Evolutionary conservation across 2,329 filamentous ascomycete species (phyloP), one percentile per base, ranked within the genome.

Genomic region (Phaeomoniella chlamydospora): DNA sequence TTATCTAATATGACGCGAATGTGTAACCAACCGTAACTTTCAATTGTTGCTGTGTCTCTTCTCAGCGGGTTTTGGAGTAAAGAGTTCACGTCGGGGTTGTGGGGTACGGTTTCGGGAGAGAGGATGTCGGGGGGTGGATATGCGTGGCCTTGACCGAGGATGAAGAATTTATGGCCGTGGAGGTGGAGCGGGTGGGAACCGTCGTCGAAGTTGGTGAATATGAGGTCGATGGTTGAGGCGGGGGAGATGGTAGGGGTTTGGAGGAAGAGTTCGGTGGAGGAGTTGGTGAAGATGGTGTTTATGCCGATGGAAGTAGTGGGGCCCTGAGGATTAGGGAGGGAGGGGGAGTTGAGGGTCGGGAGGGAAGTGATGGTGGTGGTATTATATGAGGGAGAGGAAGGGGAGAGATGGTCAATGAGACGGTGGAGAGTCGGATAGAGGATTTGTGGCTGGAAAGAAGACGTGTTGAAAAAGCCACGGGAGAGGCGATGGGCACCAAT

Each of bases 401-500:
- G 6, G 9, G 22, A 26, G 22, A 26, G 22, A 26, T n/a, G 9
- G n/a, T 6, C n/a, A n/a, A 26, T n/a, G 6, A 26, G 22, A 26
- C 22, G 22, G n/a, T 26, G 22, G 6, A 26, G 22, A n/a, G n/a
- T n/a, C n/a, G 22, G 22, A 26, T 6, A 26, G 6, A 9, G 9
- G n/a, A 26, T 26, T n/a, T 26, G 22, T n/a, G 22, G 22, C 9
- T 26, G 22, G 22, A 26, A 26, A 26, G 22, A 26, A n/a, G 9
- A 9, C 9, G 22, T 9, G 49, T 77, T 77, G 47, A 77, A 64
- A 45, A 68, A 71, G 1, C 72, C 74, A 5, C 74, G 62, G 39
- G 69, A 64, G 0, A 78, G 59, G 1, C 67, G 59, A 61, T 70
- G 74, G 39, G 64, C 61, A 16, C 71, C 67, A 39, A 76, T 77